Base-by-base conservation (phyloP, 257 asterid genomes). In the Primulina tabacum region DNA sequence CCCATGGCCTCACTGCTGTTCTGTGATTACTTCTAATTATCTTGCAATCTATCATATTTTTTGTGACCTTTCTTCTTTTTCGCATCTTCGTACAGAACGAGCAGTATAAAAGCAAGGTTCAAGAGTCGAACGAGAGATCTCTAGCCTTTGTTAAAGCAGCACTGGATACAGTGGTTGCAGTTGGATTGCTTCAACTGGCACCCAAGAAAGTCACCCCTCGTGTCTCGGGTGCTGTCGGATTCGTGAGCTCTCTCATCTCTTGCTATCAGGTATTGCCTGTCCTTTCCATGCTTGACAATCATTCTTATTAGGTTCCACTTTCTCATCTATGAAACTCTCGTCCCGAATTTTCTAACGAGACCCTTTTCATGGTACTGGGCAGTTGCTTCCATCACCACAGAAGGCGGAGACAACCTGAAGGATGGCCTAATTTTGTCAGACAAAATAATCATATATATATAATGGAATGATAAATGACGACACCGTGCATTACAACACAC, bases 161-260 rank as follows among this genome's bases (percentile, higher is more conserved):
- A 62, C 61, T 92, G 77, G 98, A 92, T 71, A 61, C 87, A 71
- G 98, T 86, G 61, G 98, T 92, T 80, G 93, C 98, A 8, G 94
- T 83, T 50, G 98, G 98, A 34, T 83, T 92, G 85, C 98, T 92
- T 65, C 97, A 87, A 78, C 71, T 92, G 76, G 92, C 97, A 62
- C 98, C 98, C 72, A 86, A 84, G 85, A 92, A 88, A 80, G 80
- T 92, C 72, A 90, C 86, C 64, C 97, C 98, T 65, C 98, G 98
- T 47, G 97, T 90, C 33, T 90, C 98, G 1, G 98, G 98, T 37
- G 98, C 92, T 47, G 77, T 87, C 64, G 98, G 98, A 63, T 88
- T 92, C 65, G 73, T 62, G 61, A 87, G 79, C 89, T 90, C 98
- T 70, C 86, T 92, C 81, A 90, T 92, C 73, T 88, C 98, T 71